Conservation (phyloP, 1,284 basidiomycete genomes). For the Marasmius tenuissimus region DNA sequence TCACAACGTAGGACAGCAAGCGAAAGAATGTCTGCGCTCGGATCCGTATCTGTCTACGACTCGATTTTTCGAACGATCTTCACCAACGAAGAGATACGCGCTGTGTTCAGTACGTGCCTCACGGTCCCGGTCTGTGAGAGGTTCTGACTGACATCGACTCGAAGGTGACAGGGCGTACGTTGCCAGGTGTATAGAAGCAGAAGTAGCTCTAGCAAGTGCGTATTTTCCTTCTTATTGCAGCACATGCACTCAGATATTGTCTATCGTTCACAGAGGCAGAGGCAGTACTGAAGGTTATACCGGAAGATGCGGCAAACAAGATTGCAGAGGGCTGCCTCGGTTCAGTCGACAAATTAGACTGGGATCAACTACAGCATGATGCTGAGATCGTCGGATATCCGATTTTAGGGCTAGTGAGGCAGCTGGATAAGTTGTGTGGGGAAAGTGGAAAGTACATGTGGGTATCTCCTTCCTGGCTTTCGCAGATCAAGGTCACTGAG, state of each 20-base stretch:
- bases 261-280: neutral
- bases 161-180: neutral
- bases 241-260: neutral
- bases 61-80: neutral
- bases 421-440: constrained; percentile 3
- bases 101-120: neutral
- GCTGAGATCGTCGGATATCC: constrained; percentile 2
- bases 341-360: neutral
- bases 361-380: neutral
- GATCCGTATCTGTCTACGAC: neutral
- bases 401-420: neutral
- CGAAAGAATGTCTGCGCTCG: neutral
- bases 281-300: neutral
- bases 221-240: neutral
- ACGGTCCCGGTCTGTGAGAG: neutral
- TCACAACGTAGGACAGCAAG: neutral
- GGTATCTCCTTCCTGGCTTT: neutral
- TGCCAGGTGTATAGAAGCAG: neutral
- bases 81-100: constrained; percentile 2
- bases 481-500: neutral
- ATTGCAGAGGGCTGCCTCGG: neutral
- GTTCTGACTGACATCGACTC: neutral
- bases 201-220: constrained; percentile 1
- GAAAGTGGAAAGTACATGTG: constrained; percentile 2
- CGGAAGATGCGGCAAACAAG: neutral